Base-by-base conservation (phyloP, 176 grass and related monocot species). In the Ensete glaucum region DNA sequence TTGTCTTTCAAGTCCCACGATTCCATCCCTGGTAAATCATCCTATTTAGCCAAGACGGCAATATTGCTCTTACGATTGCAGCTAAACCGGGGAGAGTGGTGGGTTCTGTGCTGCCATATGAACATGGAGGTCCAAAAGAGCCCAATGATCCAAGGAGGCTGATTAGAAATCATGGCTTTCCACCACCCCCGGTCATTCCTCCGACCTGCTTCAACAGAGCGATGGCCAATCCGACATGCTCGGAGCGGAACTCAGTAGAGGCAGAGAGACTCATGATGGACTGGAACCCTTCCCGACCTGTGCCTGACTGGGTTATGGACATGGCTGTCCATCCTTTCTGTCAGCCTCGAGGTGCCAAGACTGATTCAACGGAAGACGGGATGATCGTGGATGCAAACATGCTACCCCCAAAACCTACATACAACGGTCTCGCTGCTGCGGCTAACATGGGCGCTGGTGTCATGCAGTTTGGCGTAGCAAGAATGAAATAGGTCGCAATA, bases 71-170 rank as follows among this genome's bases (percentile, higher is more conserved):
- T 29, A 50, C 59, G 50, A 27, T 80, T 62, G 63, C 78, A 80
- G 78, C 69, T 50, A 73, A 80, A 43, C 20, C 69, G 21, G 55
- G 48, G 43, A 65, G 78, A 73, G 48, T 23, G 9, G 21, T 23
- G 53, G 69, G 66, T 24, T 69, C 78, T 9, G 69, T 63, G 50
- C 73, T 64, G 69, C 69, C 55, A 16, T 73, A 73, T 29, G 69
- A 80, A 73, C n/a, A 34, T 52, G 78, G 48, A 64, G 25, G 56
- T 62, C 27, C 29, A 14, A 76, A 52, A 19, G 74, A 76, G 34
- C 9, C 3, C 25, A 64, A 76, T 21, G 74, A 76, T 76, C 74
- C 74, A 20, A 29, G 58, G 74, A 76, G 74, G 26, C 9, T 76
- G 9, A 50, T 76, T 50, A 76, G 55, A 73, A 70, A 63, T 64